Evolutionary conservation across 164 flowering plant species (phyloP).

Genomic region (Piper longum): DNA sequence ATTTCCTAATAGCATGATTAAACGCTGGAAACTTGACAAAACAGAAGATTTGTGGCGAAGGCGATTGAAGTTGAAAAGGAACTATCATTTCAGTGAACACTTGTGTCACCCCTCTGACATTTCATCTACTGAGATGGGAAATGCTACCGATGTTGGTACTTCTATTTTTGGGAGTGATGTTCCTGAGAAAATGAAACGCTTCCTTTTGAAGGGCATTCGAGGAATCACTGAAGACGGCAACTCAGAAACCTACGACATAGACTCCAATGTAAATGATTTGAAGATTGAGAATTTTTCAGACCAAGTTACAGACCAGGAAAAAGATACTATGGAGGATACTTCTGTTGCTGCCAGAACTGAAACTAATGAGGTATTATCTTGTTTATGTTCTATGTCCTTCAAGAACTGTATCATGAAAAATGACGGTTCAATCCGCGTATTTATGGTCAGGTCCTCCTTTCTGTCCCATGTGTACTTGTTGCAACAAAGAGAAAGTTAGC

Average conservation of each 20-base stretch:
- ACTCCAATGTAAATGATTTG: constrained; percentile 24
- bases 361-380: constrained; percentile 51
- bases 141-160: constrained; percentile 28
- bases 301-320: constrained; percentile 19
- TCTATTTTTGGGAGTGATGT: constrained; percentile 42
- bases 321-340: constrained; percentile 36
- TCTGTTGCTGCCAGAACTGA: constrained; percentile 40
- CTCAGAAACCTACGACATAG: constrained; percentile 41
- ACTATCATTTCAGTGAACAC: constrained; percentile 81
- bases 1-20: constrained; percentile 53
- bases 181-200: constrained; percentile 76
- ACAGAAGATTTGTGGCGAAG: constrained; percentile 91
- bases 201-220: constrained; percentile 74
- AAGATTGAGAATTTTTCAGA: constrained; percentile 8
- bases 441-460: constrained; percentile 58
- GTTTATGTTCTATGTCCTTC: not conserved
- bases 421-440: not conserved
- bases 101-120: constrained; percentile 60
- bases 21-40: constrained; percentile 95
- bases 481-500: constrained; percentile 86
- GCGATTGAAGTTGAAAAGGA: constrained; percentile 71
- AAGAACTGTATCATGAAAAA: not conserved
- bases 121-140: constrained; percentile 18
- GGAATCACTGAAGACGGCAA: constrained; percentile 59
- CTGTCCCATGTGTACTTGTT: constrained; percentile 73